Base-by-base conservation (phyloP, 1,284 basidiomycete genomes). In the Leccinum subfulvum region DNA sequence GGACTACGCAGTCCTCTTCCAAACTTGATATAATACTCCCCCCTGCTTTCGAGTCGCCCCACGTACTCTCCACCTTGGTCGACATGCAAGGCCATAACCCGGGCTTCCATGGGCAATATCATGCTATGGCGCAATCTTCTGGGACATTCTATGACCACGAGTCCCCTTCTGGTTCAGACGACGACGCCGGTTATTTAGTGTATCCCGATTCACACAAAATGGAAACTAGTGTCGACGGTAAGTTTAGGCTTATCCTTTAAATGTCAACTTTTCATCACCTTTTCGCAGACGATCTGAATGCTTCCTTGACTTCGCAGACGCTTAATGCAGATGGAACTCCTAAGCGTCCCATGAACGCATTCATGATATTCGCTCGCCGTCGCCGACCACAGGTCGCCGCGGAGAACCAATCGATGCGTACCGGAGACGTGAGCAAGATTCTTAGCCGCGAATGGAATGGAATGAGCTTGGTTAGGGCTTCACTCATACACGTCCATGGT, bases 321-420 rank as follows among this genome's bases (percentile, higher is more conserved):
- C 80, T 93, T 62, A 93, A 93, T 73, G 80, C 89, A 1, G 91
- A 93, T 71, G 91, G 91, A 37, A 92, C 91, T 51, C 91, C 91
- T 26, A 91, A 91, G 73, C 85, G 91, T 11, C 91, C 91, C 49
- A 93, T 93, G 91, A 93, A 93, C 74, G 91, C 91, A 26, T 93
- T 93, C 78, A 93, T 93, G 91, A 93, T 93, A 64, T 93, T 92
- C 69, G 91, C 91, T 62, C 84, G 91, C n/a, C 82, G 86, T 62
- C 81, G 91, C 61, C 78, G 91, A 37, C 91, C 91, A 16, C 88
- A 93, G 75, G 89, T 93, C 39, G 87, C 89, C 5, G 85, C 89
- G 18, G 88, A 89, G 65, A 90, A 93, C 73, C 89, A 91, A 73
- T 84, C 89, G 59, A 89, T 93, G 89, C 86, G 91, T 52, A 93